Percentiles rank a stretch among this genome's conserved stretches.
Conservation (phyloP, 2,329 filamentous ascomycete genomes). For the Pseudomassariella vexata region DNA sequence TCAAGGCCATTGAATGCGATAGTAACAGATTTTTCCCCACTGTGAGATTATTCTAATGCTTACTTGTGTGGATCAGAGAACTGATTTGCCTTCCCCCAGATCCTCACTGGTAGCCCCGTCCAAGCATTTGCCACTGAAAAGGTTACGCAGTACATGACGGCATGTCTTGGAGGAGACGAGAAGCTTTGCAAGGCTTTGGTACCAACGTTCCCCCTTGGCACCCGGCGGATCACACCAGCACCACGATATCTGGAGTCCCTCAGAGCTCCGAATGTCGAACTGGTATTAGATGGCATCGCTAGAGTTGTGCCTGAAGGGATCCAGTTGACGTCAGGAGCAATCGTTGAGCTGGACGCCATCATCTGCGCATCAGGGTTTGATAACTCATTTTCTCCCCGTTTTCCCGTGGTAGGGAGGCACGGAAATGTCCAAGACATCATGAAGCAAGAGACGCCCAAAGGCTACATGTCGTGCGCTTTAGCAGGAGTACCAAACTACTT, state of each 20-base stretch:
- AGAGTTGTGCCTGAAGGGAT: constrained; percentile 42
- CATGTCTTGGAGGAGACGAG: constrained; percentile 40
- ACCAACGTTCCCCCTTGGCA: constrained; percentile 42
- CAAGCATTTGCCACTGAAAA: constrained; percentile 35
- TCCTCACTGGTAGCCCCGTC: constrained; percentile 32
- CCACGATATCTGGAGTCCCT: constrained; percentile 43
- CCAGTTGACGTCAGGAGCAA: constrained; percentile 38
- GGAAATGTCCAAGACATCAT: constrained; percentile 47
- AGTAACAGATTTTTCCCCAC: constrained; percentile 36
- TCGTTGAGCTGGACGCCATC: constrained; percentile 48
- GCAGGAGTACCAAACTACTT: constrained; percentile 50
- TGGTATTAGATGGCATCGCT: constrained; percentile 39
- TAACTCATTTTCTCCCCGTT: constrained; percentile 45
- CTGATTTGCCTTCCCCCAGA: constrained; percentile 13
- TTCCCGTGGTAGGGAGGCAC: constrained; percentile 41
- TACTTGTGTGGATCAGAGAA: too few species aligned
- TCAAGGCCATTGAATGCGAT: constrained; percentile 40
- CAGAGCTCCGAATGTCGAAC: constrained; percentile 38
- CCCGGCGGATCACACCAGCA: constrained; percentile 43
- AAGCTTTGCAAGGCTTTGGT: constrained; percentile 45
- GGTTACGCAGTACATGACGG: constrained; percentile 40
- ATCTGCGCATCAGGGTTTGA: constrained; percentile 55
- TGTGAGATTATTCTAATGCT: constrained; percentile 22
- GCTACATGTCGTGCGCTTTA: constrained; percentile 50
- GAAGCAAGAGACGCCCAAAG: constrained; percentile 34